A percentile compares a stretch with the other conserved stretches of the same genome.
phyloP scores from a whole-genome alignment of 306 rosid species.

The Calophaca sinica region DNA sequence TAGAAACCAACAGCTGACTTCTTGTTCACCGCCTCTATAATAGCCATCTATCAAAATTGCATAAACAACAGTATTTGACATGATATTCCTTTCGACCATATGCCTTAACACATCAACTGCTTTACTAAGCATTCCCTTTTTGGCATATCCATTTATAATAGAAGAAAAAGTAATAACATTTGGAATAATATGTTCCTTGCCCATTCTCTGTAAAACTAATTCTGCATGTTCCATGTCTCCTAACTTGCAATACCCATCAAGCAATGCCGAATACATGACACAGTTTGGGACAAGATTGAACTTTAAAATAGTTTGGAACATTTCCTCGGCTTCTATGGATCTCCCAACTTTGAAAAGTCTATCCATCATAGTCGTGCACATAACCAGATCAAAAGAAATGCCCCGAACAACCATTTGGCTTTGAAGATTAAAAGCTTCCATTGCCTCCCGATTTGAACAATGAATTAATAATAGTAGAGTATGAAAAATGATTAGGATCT shows the following conservation, averaged over 20 bases:
- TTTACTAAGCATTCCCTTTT: constrained; percentile 77
- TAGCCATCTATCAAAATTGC: constrained; percentile 73
- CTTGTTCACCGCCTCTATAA: constrained; percentile 70
- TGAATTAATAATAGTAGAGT: constrained; percentile 66
- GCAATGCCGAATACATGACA: constrained; percentile 74
- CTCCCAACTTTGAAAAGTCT: constrained; percentile 83
- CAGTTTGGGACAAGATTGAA: constrained; percentile 69
- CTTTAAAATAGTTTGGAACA: constrained; percentile 61
- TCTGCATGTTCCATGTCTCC: constrained; percentile 76
- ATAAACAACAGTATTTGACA: constrained; percentile 71
- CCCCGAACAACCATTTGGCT: constrained; percentile 86
- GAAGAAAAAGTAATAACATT: constrained; percentile 77
- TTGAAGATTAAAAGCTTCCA: constrained; percentile 73
- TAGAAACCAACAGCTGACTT: constrained; percentile 66
- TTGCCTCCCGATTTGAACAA: constrained; percentile 66
- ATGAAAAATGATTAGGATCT: constrained; percentile 76
- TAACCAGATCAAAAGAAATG: constrained; percentile 68
- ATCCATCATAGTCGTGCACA: constrained; percentile 71
- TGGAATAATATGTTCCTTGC: constrained; percentile 63
- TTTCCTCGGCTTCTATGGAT: constrained; percentile 63
- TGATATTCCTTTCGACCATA: constrained; percentile 65
- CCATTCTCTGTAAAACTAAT: constrained; percentile 65
- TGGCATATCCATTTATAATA: constrained; percentile 74
- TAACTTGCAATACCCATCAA: constrained; percentile 74
- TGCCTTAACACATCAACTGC: constrained; percentile 65